These are phyloP conservation scores for Penicillium subrubescens DNA, from an alignment of 495 filamentous ascomycete species.

Conservation along the genomic window DNA sequence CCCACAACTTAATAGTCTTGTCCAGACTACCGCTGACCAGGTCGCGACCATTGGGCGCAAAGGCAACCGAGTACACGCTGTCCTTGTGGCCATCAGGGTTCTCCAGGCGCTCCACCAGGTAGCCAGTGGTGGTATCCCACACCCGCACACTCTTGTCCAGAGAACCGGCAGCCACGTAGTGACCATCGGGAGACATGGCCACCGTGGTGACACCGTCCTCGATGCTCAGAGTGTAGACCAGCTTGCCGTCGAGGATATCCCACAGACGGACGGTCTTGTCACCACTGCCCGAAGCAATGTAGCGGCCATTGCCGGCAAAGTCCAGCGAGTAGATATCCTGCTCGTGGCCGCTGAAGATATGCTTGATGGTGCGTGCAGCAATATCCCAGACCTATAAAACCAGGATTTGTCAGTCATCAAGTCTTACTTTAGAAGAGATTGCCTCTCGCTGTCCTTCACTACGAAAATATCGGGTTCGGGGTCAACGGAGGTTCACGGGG, in stretches of 20 bases:
- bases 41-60: constrained; percentile 83
- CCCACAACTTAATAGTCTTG: constrained; percentile 97
- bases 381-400: constrained; percentile 85
- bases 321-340: constrained; percentile 95
- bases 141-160: constrained; percentile 90
- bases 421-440: not conserved
- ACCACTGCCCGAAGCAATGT: constrained; percentile 86
- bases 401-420: constrained; percentile 3
- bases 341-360: constrained; percentile 83
- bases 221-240: constrained; percentile 76
- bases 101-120: constrained; percentile 80
- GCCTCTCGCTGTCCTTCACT: not conserved
- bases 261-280: constrained; percentile 87
- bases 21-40: constrained; percentile 88
- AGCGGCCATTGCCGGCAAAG: constrained; percentile 82
- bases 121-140: constrained; percentile 82
- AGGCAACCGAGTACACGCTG: constrained; percentile 90
- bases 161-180: constrained; percentile 84
- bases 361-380: constrained; percentile 68
- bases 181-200: constrained; percentile 86
- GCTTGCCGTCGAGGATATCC: constrained; percentile 77
- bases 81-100: constrained; percentile 87
- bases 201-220: constrained; percentile 92
- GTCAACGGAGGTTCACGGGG: not conserved
- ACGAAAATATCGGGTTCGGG: not conserved